phyloP scores from a whole-genome alignment of 768 basidiomycete genomes.

The Glaciozyma antarctica region DNA sequence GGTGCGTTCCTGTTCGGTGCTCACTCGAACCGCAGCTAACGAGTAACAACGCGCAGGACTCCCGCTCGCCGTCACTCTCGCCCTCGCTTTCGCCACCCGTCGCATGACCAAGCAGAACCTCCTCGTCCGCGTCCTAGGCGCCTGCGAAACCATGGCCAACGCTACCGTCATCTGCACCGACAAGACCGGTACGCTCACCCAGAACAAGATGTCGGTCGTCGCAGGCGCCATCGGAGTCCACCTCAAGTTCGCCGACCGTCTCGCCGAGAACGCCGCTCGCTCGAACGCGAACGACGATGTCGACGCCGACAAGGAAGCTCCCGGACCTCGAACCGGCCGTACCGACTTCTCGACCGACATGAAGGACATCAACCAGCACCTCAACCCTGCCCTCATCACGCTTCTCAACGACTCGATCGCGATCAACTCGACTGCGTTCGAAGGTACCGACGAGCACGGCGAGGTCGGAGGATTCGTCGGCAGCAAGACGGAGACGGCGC shows the following conservation, averaged over 20 bases:
- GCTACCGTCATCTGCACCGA: conserved; percentile 84
- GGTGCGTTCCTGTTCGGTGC: conserved; percentile 40
- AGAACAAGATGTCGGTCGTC: conserved; percentile 91
- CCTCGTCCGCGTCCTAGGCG: conserved; percentile 86
- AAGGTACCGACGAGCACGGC: conserved; percentile 54
- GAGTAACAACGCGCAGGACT: conserved; percentile 49
- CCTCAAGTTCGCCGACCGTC: conserved; percentile 77
- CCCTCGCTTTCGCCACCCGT: conserved; percentile 91
- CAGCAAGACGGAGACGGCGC: conserved; percentile 89
- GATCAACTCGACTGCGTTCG: conserved; percentile 90
- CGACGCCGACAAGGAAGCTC: conserved; percentile 33
- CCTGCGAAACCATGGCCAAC: conserved; percentile 98
- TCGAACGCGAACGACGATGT: conserved; percentile 58
- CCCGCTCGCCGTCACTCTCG: conserved; percentile 89
- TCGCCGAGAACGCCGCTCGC: conserved; percentile 60
- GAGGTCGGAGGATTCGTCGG: conserved; percentile 62
- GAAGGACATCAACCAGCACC: conserved; percentile 53
- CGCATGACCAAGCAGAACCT: conserved; percentile 96
- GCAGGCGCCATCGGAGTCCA: conserved; percentile 90
- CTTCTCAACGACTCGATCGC: conserved; percentile 79
- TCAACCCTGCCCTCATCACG: conserved; percentile 53
- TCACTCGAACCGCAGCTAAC: conserved; percentile 1
- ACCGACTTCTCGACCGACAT: conserved; percentile 82
- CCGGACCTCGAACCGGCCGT: conserved; percentile 26
- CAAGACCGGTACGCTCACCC: conserved; percentile 93